Conservation (phyloP, 2,329 filamentous ascomycete genomes). For the Microdochium bolleyi region DNA sequence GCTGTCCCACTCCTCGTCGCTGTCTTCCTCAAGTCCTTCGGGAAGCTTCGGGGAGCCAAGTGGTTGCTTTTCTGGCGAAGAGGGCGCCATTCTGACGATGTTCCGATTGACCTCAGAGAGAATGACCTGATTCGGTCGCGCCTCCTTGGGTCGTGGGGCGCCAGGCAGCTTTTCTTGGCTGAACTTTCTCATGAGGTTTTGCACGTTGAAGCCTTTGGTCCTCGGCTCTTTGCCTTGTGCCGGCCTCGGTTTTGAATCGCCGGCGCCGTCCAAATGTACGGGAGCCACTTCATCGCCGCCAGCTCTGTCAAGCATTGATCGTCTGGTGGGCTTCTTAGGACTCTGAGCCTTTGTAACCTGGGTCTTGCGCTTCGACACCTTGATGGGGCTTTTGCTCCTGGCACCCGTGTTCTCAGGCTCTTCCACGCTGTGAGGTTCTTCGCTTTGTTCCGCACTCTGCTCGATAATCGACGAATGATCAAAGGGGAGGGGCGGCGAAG, state of each 20-base stretch:
- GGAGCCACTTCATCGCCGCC: neutral
- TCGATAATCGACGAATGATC: slow-evolving; percentile 10
- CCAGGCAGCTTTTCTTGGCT: neutral
- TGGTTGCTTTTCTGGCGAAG: slow-evolving; percentile 3
- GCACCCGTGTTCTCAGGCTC: neutral
- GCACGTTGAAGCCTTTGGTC: neutral
- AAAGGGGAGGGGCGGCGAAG: slow-evolving; percentile 6
- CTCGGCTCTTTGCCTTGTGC: neutral
- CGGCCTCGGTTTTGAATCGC: neutral
- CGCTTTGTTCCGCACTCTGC: neutral
- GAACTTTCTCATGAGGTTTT: neutral
- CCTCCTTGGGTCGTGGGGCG: neutral
- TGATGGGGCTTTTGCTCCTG: neutral
- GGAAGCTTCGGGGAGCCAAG: slow-evolving; percentile 8
- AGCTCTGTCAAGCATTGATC: neutral
- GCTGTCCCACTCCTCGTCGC: neutral
- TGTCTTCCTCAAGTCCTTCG: neutral
- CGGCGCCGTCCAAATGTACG: neutral
- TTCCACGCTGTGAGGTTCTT: neutral
- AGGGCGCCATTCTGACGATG: slow-evolving; percentile 13
- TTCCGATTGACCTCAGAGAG: slow-evolving; percentile 18
- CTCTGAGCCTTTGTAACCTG: neutral
- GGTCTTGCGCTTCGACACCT: neutral
- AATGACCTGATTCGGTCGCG: neutral
- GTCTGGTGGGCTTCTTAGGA: neutral